phyloP scores from a whole-genome alignment of 1,139 yeast genomes.

The Sugiyamaella grinbergsii region DNA sequence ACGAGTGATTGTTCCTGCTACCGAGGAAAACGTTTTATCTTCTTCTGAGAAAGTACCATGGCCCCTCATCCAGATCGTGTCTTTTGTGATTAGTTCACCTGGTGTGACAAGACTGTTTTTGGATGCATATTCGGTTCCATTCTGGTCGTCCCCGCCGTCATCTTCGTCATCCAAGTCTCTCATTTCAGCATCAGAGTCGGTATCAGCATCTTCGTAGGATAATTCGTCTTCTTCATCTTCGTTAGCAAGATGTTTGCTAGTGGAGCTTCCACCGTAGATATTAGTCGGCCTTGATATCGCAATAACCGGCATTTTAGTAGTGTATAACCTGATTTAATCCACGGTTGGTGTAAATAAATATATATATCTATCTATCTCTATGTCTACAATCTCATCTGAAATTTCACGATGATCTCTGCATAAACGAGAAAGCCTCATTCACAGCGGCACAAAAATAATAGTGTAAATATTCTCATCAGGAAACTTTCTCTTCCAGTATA shows the following conservation, averaged over 20 bases:
- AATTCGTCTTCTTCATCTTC: neutral
- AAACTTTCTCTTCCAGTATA: no score
- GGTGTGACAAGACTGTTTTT: constrained; percentile 67
- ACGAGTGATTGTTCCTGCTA: constrained; percentile 85
- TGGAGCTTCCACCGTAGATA: neutral
- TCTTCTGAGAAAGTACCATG: constrained; percentile 89
- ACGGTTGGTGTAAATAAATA: neutral
- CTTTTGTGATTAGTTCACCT: constrained; percentile 95
- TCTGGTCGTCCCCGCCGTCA: constrained; percentile 2
- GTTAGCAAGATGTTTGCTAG: neutral
- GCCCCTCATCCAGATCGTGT: constrained; percentile 98
- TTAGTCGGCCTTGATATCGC: constrained; percentile 14
- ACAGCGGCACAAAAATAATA: no score
- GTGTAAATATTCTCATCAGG: no score
- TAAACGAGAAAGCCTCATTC: no score
- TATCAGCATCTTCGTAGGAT: constrained; percentile 26
- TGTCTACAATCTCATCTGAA: neutral
- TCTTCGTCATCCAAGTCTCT: constrained; percentile 23
- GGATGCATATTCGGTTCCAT: neutral
- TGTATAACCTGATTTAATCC: neutral
- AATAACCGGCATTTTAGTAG: constrained; percentile 9
- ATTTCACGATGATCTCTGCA: constrained; percentile 7
- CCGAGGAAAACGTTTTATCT: constrained; percentile 77
- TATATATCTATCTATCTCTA: neutral
- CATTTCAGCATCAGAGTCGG: constrained; percentile 34